Conservation (phyloP, 2,329 filamentous ascomycete species). For the Penicillium sp. region DNA sequence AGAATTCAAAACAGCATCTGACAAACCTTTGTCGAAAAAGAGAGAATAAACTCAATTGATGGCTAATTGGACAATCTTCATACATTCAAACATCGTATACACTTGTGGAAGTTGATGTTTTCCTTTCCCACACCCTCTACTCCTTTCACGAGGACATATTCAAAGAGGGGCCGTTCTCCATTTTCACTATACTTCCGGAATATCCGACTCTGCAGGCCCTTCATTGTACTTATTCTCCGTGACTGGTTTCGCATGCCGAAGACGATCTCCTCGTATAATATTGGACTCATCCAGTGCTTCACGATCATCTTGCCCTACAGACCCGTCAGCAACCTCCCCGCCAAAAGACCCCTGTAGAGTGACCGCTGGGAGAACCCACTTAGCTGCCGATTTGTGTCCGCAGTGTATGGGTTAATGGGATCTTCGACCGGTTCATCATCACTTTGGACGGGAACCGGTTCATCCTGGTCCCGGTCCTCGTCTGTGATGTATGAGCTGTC, state of each 20-base stretch:
- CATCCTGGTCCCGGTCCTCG: constrained; percentile 9
- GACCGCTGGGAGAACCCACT: constrained; percentile 13
- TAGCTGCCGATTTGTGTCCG: constrained; percentile 25
- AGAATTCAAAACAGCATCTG: too few relatives aligned
- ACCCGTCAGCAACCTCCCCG: background rate
- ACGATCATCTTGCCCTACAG: constrained; percentile 12
- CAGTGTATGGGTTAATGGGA: constrained; percentile 27
- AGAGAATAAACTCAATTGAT: too few relatives aligned
- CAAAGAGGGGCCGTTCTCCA: too few relatives aligned
- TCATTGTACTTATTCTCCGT: constrained; percentile 19
- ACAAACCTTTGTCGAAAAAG: too few relatives aligned
- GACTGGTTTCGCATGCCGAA: constrained; percentile 21
- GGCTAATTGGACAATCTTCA: too few relatives aligned
- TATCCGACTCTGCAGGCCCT: constrained; percentile 20
- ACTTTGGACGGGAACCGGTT: constrained; percentile 18
- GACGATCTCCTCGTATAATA: constrained; percentile 18
- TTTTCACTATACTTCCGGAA: constrained; percentile 7
- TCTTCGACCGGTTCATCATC: constrained; percentile 21
- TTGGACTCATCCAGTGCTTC: constrained; percentile 22
- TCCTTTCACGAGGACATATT: too few relatives aligned
- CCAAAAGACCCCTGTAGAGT: too few relatives aligned
- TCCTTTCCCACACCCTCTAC: too few relatives aligned
- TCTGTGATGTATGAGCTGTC: constrained; percentile 24
- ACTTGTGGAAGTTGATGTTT: too few relatives aligned
- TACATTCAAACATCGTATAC: too few relatives aligned